These are phyloP conservation scores for Metschnikowia similis DNA, from an alignment of 805 yeast genomes.

Conservation along the genomic window DNA sequence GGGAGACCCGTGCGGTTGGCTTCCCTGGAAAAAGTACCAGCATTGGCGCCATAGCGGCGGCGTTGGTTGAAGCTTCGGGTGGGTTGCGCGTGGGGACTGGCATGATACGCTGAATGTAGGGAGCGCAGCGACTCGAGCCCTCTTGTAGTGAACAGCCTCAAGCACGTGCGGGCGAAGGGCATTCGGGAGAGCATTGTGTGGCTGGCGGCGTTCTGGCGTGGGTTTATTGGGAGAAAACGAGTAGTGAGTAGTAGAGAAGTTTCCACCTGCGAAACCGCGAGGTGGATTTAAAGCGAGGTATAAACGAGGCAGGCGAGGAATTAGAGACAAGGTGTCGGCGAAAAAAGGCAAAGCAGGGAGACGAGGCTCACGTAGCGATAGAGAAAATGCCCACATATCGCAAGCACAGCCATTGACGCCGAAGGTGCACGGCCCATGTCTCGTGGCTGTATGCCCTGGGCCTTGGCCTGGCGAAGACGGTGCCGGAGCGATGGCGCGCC, in stretches of 20 bases:
- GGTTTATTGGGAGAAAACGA: not conserved
- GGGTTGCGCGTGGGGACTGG: not conserved
- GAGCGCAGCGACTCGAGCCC: not conserved
- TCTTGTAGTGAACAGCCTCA: not conserved
- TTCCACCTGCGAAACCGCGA: not conserved
- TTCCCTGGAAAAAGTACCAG: not conserved
- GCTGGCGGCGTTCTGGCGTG: not conserved
- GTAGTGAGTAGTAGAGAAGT: not conserved
- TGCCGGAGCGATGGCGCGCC: not conserved
- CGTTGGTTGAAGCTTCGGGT: not conserved
- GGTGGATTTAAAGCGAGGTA: not conserved
- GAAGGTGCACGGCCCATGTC: not conserved
- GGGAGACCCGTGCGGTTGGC: not conserved
- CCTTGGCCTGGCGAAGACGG: not conserved
- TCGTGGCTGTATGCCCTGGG: not conserved
- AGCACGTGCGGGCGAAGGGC: not conserved
- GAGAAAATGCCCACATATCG: not conserved
- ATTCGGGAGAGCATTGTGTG: not conserved
- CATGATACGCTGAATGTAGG: not conserved
- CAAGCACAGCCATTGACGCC: not conserved
- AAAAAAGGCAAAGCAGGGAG: no score
- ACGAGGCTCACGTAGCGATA: no score
- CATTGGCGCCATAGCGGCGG: not conserved
- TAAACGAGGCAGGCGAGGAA: no score
- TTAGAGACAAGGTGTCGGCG: no score